Evolutionary conservation across 2,329 filamentous ascomycete species (phyloP).

Genomic region (Colletotrichum cordylinicola): DNA sequence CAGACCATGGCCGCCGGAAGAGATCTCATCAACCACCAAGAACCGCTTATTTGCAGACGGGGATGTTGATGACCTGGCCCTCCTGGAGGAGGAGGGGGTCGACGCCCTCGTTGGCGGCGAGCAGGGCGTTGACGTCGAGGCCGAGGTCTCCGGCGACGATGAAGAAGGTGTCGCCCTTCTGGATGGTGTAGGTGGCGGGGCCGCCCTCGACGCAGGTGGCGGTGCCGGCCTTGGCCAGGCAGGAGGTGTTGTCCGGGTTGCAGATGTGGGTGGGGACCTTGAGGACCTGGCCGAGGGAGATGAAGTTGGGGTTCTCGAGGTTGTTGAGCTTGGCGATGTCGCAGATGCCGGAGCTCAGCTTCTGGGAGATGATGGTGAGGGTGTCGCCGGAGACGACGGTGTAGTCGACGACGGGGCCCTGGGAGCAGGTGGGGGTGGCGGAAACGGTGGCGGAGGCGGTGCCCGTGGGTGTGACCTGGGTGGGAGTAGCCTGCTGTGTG

Average conservation of each 20-base stretch:
- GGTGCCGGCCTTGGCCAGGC: neutral
- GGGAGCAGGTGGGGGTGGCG: neutral
- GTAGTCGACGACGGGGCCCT: neutral
- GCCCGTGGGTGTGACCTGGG: neutral
- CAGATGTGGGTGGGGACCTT: constrained; percentile 3
- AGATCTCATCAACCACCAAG: neutral
- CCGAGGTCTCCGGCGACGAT: neutral
- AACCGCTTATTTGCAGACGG: neutral
- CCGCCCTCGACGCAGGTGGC: neutral
- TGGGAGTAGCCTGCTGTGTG: neutral
- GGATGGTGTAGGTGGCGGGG: neutral
- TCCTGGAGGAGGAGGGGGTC: neutral
- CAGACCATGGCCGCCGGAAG: neutral
- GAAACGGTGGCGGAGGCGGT: neutral
- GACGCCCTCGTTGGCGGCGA: neutral
- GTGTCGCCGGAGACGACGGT: neutral
- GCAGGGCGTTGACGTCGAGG: neutral
- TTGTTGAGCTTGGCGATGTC: neutral
- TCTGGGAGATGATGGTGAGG: constrained; percentile 4
- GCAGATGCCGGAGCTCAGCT: constrained; percentile 13
- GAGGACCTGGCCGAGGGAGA: neutral
- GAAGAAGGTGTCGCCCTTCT: constrained; percentile 6
- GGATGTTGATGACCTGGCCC: constrained; percentile 3
- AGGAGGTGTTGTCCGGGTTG: constrained; percentile 17
- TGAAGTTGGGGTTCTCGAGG: constrained; percentile 5